Base-by-base conservation (phyloP, 768 basidiomycete species). In the Mycena indigotica region DNA sequence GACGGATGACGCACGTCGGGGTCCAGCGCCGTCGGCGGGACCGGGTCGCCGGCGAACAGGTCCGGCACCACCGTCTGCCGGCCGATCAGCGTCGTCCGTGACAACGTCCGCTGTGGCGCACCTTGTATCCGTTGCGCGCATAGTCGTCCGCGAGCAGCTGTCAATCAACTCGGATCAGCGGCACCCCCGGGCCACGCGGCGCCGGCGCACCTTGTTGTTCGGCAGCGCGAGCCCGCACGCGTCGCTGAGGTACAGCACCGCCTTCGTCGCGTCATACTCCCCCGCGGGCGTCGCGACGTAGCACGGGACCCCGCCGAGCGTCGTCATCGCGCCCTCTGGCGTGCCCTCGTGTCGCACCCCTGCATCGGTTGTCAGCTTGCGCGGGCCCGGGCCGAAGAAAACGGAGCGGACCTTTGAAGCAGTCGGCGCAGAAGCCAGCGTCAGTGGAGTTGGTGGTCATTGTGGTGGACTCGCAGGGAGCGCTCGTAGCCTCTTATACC, bases 71-170 rank as follows among this genome's bases (percentile, higher is more conserved):
- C 52, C 3, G n/a, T n/a, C n/a, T n/a, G n/a, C n/a, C n/a, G n/a
- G n/a, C n/a, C n/a, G n/a, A n/a, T n/a, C n/a, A n/a, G n/a, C n/a
- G n/a, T n/a, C n/a, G n/a, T n/a, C n/a, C n/a, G n/a, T n/a, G n/a
- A n/a, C n/a, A n/a, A n/a, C n/a, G n/a, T n/a, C n/a, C n/a, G n/a
- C n/a, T n/a, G n/a, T n/a, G n/a, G n/a, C n/a, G n/a, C n/a, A 70
- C 72, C 68, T 66, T 62, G 67, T 73, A 77, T 8, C 77, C 77
- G 50, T 76, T 76, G 21, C 56, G 62, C 28, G 77, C 75, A 61
- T 75, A 77, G 58, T 75, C 78, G 55, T 82, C 80, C 3, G 72
- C 73, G 15, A 81, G 72, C 16, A 77, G 64, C 78, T 82, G 58
- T 25, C 28, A 13, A 24, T 54, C 32, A 57, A 29, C 35, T 58